phyloP scores from a whole-genome alignment of 2,329 filamentous ascomycete species.

The Coniochaeta sp. region DNA sequence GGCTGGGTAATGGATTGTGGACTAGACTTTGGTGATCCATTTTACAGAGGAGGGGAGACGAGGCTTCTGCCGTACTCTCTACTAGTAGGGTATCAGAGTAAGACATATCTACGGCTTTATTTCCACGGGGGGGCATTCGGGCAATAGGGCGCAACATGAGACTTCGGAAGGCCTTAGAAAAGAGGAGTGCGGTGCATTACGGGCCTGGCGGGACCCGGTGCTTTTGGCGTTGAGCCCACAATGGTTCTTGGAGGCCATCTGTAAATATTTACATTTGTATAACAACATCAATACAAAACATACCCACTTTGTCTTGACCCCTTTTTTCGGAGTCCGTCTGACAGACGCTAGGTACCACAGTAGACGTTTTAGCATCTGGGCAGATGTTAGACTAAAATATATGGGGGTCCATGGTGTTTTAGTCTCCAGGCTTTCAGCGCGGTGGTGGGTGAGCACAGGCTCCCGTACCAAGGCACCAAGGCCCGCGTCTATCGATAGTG shows the following conservation, averaged over 20 bases:
- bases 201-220: neutral
- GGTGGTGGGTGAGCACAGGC: neutral
- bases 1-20: neutral
- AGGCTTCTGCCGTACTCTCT: neutral
- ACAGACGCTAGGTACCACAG: neutral
- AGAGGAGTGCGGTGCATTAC: neutral
- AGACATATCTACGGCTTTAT: neutral
- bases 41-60: slow-evolving; percentile 2
- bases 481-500: neutral
- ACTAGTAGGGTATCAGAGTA: neutral
- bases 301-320: neutral
- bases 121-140: neutral
- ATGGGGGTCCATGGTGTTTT: neutral
- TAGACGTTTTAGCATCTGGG: too few species aligned
- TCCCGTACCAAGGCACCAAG: neutral
- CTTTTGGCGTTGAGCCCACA: neutral
- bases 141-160: neutral
- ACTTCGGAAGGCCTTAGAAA: neutral
- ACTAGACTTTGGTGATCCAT: neutral
- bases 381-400: too few species aligned
- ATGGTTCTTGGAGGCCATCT: neutral
- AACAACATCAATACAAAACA: neutral
- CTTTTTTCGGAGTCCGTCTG: neutral
- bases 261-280: slow-evolving; percentile 2
- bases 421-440: neutral